Percentiles rank a stretch among this genome's conserved stretches.
These are phyloP conservation scores for Ensete glaucum DNA, from an alignment of 176 grass and related monocot species.

Conservation along the genomic window DNA sequence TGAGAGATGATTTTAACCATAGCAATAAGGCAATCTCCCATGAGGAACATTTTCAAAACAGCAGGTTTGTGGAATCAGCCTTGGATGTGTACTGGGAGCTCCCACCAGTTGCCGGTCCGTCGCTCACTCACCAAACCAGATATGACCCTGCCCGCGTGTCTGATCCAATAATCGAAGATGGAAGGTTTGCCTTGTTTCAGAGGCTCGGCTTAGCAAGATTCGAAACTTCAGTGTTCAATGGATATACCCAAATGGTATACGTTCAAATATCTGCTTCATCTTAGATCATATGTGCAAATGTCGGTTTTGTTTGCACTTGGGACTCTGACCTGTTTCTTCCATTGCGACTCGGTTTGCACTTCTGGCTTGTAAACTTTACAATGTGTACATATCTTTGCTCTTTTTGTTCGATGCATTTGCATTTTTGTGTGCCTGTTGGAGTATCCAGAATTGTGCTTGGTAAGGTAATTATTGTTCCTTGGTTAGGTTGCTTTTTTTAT, in stretches of 20 bases:
- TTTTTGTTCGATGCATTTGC: background rate
- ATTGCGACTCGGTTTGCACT: background rate
- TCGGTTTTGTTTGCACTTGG: background rate
- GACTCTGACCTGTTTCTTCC: background rate
- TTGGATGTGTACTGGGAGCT: constrained; percentile 87
- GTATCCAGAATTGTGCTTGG: background rate
- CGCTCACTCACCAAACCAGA: constrained; percentile 82
- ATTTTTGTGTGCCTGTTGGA: background rate
- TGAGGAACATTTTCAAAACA: constrained; percentile 77
- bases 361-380: background rate
- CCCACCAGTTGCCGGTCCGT: constrained; percentile 77
- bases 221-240: constrained; percentile 66
- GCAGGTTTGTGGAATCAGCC: constrained; percentile 61
- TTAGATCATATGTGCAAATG: background rate
- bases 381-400: background rate
- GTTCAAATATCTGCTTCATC: constrained; percentile 40
- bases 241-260: constrained; percentile 91
- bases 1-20: constrained; percentile 81
- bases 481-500: too few relatives aligned
- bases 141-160: constrained; percentile 64
- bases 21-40: constrained; percentile 53
- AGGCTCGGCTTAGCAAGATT: constrained; percentile 53
- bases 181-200: constrained; percentile 54
- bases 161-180: constrained; percentile 79
- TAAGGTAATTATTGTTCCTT: background rate